Base-by-base conservation (phyloP, 2,329 filamentous ascomycete species). In the Cyphellophora europaea region DNA sequence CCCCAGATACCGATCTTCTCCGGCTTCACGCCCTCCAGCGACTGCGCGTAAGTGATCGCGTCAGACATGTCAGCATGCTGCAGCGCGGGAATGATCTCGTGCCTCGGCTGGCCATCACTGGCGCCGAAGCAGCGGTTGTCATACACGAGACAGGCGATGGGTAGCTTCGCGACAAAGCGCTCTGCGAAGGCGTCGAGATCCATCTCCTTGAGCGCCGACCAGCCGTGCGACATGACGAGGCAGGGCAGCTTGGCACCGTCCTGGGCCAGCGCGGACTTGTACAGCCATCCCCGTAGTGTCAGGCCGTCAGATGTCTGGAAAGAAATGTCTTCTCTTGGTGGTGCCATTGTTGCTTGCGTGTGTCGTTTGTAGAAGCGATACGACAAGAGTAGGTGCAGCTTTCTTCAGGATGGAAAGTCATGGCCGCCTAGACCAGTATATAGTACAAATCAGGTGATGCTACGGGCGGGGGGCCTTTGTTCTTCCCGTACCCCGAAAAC, bases 11-110 rank as follows among this genome's bases (percentile, higher is more conserved):
- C 49, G 19, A 62, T 52, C 11, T 44, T 41, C 10, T 44, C 37
- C 2, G 53, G 41, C 27, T 58, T 47, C 8, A 61, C 56, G n/a
- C 38, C 46, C 3, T 48, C 33, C 11, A 49, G 44, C 4, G 28
- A 37, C 18, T 33, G 21, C 3, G 59, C 43, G 37, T 52, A 63
- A 6, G 52, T 59, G 21, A 63, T 39, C 3, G 57, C 58, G 33
- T 64, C 61, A 4, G 47, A 53, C 32, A 52, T 53, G 49, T 65
- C 61, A 12, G 49, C 46, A 5, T 53, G 48, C 29, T 59, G 49
- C 30, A 50, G 42, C 18, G 42, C 21, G 2, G 56, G 55, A 28
- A 58, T 45, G 21, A 59, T 49, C 31, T 60, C 49, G 35, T 51
- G 49, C 21, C 57, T 49, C 3, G 57, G 58, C 15, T 39, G 23